phyloP scores from a whole-genome alignment of 2,329 filamentous ascomycete species.

The Tolypocladium nubicola region DNA sequence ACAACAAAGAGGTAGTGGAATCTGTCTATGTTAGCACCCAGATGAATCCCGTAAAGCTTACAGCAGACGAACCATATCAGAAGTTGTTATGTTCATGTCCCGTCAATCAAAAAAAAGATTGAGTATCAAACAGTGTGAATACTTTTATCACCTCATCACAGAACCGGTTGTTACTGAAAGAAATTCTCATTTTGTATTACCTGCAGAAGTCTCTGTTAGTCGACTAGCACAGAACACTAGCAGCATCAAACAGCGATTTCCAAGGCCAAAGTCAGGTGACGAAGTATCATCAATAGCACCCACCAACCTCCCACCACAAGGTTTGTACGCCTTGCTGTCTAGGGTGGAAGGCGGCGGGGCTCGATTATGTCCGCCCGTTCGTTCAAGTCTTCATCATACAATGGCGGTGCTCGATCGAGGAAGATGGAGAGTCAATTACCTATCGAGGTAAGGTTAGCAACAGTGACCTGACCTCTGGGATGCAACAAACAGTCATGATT shows the following conservation, averaged over 20 bases:
- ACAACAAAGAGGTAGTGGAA: not conserved
- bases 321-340: constrained; percentile 53
- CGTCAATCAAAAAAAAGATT: constrained; percentile 23
- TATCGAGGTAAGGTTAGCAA: constrained; percentile 29
- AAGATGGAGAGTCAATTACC: constrained; percentile 23
- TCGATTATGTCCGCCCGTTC: constrained; percentile 61
- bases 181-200: constrained; percentile 18
- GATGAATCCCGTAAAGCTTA: not conserved
- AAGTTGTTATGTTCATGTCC: constrained; percentile 46
- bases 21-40: not conserved
- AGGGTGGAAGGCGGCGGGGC: constrained; percentile 34
- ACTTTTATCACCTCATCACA: constrained; percentile 39
- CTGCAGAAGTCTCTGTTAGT: constrained; percentile 23
- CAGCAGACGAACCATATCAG: constrained; percentile 33
- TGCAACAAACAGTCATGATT: constrained; percentile 11
- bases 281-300: constrained; percentile 55
- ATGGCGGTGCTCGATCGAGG: constrained; percentile 12
- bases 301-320: constrained; percentile 39
- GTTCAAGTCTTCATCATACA: constrained; percentile 55
- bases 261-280: constrained; percentile 47
- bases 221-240: constrained; percentile 9
- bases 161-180: not conserved
- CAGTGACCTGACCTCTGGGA: constrained; percentile 7
- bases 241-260: constrained; percentile 15
- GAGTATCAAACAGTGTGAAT: constrained; percentile 52